Percentiles rank a stretch among this genome's conserved stretches.
phyloP scores from a whole-genome alignment of 345 rosid genomes.

The Eucalyptus sideroxylon region DNA sequence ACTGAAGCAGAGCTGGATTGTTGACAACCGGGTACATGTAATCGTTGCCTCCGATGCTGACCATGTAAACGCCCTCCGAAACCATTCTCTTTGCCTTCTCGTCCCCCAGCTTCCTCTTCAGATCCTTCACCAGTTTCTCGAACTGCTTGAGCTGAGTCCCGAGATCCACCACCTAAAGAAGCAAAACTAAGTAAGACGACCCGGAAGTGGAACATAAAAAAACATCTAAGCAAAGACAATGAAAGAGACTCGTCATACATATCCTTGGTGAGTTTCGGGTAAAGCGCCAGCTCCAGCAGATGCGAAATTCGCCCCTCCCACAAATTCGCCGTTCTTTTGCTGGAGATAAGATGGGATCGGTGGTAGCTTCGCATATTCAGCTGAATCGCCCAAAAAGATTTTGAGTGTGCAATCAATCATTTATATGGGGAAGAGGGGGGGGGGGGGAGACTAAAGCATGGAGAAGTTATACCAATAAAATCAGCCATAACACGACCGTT shows the following conservation, averaged over 20 bases:
- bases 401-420: background rate
- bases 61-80: background rate
- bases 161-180: conserved; percentile 3
- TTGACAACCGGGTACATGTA: background rate
- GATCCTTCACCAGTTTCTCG: background rate
- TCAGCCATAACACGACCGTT: conserved; percentile 10
- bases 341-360: conserved; percentile 1
- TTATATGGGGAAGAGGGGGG: background rate
- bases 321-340: background rate
- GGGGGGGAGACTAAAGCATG: background rate
- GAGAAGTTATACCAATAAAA: conserved; percentile 3
- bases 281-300: conserved; percentile 9
- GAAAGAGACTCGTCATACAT: background rate
- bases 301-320: conserved; percentile 6
- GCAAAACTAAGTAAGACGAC: background rate
- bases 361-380: background rate
- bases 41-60: conserved; percentile 7
- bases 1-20: background rate
- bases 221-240: background rate
- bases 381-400: background rate
- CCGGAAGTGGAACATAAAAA: background rate
- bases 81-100: background rate
- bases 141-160: conserved; percentile 3
- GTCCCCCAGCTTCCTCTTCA: background rate
- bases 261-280: background rate